These are phyloP conservation scores for Alternaria postmessia DNA, from an alignment of 2,329 filamentous ascomycete genomes.

Conservation along the genomic window DNA sequence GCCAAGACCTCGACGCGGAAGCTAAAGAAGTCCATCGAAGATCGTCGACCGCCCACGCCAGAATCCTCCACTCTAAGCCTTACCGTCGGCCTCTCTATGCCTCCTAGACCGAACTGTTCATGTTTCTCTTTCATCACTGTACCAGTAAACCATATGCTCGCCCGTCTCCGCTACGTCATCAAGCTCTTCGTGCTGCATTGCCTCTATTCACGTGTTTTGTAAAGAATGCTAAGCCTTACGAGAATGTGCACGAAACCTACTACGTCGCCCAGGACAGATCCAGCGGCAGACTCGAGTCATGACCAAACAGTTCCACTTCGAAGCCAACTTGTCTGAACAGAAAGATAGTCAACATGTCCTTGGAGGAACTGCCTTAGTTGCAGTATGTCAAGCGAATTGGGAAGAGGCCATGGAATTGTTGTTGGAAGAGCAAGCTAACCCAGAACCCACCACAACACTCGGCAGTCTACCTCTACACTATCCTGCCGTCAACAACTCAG, in stretches of 20 bases:
- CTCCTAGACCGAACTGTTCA: too few species aligned
- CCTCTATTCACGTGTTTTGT: too few species aligned
- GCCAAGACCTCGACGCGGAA: constrained; percentile 20
- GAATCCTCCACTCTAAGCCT: constrained; percentile 25
- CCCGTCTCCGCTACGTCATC: too few species aligned
- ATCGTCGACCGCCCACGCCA: constrained; percentile 27
- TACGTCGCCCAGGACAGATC: too few species aligned
- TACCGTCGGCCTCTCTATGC: not conserved
- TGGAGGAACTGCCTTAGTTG: constrained; percentile 17
- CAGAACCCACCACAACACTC: not conserved
- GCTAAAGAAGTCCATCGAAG: constrained; percentile 34
- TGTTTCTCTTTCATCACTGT: not conserved
- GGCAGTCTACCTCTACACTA: constrained; percentile 22
- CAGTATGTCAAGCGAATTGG: constrained; percentile 9
- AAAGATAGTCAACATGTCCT: constrained; percentile 5
- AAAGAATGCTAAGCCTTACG: too few species aligned
- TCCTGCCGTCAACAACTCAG: constrained; percentile 11
- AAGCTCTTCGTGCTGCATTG: too few species aligned
- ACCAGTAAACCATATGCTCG: not conserved
- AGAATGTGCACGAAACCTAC: too few species aligned
- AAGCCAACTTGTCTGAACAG: not conserved
- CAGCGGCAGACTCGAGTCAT: too few species aligned
- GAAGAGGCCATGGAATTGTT: not conserved
- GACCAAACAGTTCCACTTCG: too few species aligned
- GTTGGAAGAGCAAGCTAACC: constrained; percentile 8